These are phyloP conservation scores for Suhomyces xylopsoci DNA, from an alignment of 805 yeast species.

Conservation along the genomic window DNA sequence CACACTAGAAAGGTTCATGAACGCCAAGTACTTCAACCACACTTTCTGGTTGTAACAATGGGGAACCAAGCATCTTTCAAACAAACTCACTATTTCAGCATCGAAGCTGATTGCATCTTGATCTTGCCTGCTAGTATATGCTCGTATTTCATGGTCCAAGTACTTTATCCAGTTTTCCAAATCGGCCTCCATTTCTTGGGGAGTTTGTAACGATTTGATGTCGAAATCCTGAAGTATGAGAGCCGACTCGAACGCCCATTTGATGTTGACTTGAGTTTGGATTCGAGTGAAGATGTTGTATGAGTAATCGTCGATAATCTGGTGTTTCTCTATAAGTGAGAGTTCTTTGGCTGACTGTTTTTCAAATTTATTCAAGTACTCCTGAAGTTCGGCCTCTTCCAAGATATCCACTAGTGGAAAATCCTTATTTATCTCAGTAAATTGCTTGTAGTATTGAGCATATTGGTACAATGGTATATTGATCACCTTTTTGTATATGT, in stretches of 20 bases:
- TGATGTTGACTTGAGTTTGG: constrained; percentile 50
- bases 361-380: constrained; percentile 21
- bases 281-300: constrained; percentile 43
- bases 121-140: background rate
- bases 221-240: constrained; percentile 51
- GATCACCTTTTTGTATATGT: constrained; percentile 45
- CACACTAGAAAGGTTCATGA: constrained; percentile 35
- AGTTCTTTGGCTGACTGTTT: constrained; percentile 21
- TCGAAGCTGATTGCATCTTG: background rate
- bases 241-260: constrained; percentile 73
- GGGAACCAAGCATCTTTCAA: constrained; percentile 73
- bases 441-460: constrained; percentile 64
- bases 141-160: constrained; percentile 48
- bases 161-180: constrained; percentile 62
- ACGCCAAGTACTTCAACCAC: constrained; percentile 69
- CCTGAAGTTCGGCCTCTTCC: constrained; percentile 13
- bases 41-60: constrained; percentile 55
- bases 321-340: constrained; percentile 37
- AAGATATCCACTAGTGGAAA: constrained; percentile 29
- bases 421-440: constrained; percentile 37
- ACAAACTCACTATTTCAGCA: constrained; percentile 36
- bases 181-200: constrained; percentile 30
- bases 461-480: constrained; percentile 81
- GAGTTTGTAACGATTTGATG: background rate
- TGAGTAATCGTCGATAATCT: constrained; percentile 43